Evolutionary conservation across 352 stramenopile species (phyloP), one percentile per base, ranked within the genome.

Genomic region (Phytophthora citrophthora): DNA sequence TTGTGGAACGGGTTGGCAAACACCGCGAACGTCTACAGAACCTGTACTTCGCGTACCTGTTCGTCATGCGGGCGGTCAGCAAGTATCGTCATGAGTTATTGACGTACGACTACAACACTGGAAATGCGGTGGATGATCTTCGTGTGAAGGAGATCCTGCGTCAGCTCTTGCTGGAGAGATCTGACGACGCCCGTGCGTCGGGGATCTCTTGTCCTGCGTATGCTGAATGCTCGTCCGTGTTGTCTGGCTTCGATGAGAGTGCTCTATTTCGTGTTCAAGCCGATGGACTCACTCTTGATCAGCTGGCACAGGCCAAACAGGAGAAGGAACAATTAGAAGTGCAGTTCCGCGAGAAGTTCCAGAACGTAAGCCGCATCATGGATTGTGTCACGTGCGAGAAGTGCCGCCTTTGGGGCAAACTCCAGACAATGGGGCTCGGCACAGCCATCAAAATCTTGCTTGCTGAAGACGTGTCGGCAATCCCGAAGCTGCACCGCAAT

Each of bases 361-460:
- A 98, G 60, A 99, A 99, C 76, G 94, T 99, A 54, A 97, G 81
- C 18, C 90, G 87, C 50, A 99, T 99, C 72, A 96, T 99, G 79
- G 97, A 99, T 79, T 99, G 97, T 74, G 97, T 99, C 31, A 97
- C 96, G 48, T 99, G 97, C 76, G 96, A 99, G 61, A 98, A 98
- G 72, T 99, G 97, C 76, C 97, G 97, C 9, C 79, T 99, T 3
- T 98, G 98, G 87, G 97, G 97, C 13, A 99, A 99, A 78, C 79
- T 99, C 52, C 93, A 98, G 61, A 98, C 98, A 49, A 83, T 99
- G 69, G 97, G 97, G 34, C 86, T 99, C 48, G 97, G 97, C 26
- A 98, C 97, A 6, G 96, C 96, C 20, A 88, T 99, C 49, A 99
- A 99, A 76, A 98, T 99, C 67, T 74, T 99, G 41, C 94, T 99